Percentiles rank a stretch among this genome's conserved stretches.
phyloP scores from a whole-genome alignment of 805 yeast species.

The Ogataea siamensis region DNA sequence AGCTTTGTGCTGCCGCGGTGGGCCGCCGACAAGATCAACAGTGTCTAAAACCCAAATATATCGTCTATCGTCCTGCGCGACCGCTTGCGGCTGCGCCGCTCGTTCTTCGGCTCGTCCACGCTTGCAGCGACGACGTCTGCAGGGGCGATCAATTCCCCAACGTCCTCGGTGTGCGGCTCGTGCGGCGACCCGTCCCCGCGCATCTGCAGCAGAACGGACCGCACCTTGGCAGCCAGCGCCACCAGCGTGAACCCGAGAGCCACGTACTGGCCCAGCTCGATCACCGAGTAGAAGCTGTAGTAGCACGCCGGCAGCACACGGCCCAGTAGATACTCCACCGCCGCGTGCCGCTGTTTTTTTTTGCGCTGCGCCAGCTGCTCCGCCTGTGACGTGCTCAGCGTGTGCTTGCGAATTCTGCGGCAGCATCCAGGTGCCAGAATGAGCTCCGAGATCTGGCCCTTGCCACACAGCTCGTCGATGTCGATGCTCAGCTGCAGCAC shows the following conservation, averaged over 20 bases:
- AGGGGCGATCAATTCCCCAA: slow-evolving; percentile 16
- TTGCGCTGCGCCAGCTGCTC: slow-evolving; percentile 9
- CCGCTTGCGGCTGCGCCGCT: slow-evolving; percentile 38
- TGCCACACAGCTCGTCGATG: slow-evolving; percentile 20
- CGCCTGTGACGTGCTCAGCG: slow-evolving; percentile 5
- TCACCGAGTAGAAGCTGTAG: slow-evolving; percentile 60
- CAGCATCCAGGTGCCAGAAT: slow-evolving; percentile 12
- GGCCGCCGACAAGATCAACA: slow-evolving; percentile 45
- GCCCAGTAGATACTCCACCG: slow-evolving; percentile 31
- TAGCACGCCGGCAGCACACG: slow-evolving; percentile 48
- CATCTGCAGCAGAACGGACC: slow-evolving; percentile 19
- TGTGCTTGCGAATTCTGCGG: slow-evolving; percentile 14
- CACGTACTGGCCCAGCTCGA: slow-evolving; percentile 75
- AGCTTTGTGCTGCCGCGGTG: slow-evolving; percentile 79
- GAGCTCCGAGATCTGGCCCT: slow-evolving; percentile 11
- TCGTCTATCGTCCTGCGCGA: slow-evolving; percentile 64
- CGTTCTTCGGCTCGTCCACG: slow-evolving; percentile 8
- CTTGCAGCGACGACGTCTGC: slow-evolving; percentile 11
- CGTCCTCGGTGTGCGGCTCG: slow-evolving; percentile 15
- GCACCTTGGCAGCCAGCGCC: slow-evolving; percentile 52
- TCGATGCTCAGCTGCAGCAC: slow-evolving; percentile 35
- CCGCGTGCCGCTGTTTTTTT: slow-evolving; percentile 8
- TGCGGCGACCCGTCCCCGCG: too few species aligned
- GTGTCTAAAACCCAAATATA: slow-evolving; percentile 55
- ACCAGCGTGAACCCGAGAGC: slow-evolving; percentile 68